Evolutionary conservation across 805 yeast species (phyloP), one percentile per base, ranked within the genome.

Genomic region (Suhomyces sp.): DNA sequence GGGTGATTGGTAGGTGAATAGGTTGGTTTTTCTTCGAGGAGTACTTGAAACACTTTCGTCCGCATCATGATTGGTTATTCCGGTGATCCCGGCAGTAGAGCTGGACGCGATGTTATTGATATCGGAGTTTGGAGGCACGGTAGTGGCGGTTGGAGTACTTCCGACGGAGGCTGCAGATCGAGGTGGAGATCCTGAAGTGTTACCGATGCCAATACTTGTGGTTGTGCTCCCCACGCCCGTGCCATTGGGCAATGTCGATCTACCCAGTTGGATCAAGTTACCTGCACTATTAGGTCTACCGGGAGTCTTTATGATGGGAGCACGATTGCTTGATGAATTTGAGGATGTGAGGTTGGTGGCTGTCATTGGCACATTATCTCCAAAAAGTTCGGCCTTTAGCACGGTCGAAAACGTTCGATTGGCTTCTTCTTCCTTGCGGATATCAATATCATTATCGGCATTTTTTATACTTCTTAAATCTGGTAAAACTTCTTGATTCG

Each of bases 371-470:
- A 90, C 83, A 55, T 88, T 83, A 64, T 87, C 94, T 13, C 97
- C 98, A 74, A 94, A 94, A 35, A 94, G 72, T 67, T 94, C 99
- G 33, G 96, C 88, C 60, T 88, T 87, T 47, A 94, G 72, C 2
- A 94, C 88, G 0, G 93, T 84, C 51, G 92, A 86, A 69, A 92
- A 94, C 0, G 96, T 89, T 57, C 87, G 76, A 65, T 89, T 89
- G 4, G 97, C 97, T 63, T 89, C 96, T 59, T 86, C 87, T 63
- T 85, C 90, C 57, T 84, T 78, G 57, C 85, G 80, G 38, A 77
- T 73, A 56, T 88, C 94, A 22, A 87, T 72, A 60, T 88, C 96
- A 58, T 79, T 79, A 49, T 80, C 84, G 6, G 71, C 65, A 54
- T 53, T 33, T 62, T 62, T 46, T 66, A 68, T 42, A 48, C 65